Percentiles rank a stretch among this genome's conserved stretches.
Conservation (phyloP, 768 basidiomycete genomes). For the Tricholoma hemisulphureum region DNA sequence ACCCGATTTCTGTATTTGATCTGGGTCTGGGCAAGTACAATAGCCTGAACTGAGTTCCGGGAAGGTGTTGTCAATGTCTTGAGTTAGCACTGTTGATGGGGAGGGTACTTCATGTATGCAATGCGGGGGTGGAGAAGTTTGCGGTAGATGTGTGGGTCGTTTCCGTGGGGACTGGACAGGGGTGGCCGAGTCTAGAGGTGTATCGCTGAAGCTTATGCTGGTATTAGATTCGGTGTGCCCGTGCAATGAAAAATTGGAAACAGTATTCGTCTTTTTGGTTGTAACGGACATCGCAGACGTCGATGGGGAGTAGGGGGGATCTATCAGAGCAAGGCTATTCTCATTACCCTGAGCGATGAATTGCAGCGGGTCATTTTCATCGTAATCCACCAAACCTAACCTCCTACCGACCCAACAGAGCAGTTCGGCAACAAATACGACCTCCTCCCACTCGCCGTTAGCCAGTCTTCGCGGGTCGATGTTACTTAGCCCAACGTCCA, state of each 20-base stretch:
- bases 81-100: conserved; percentile 31
- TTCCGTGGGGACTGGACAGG: conserved; percentile 22
- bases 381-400: conserved; percentile 30
- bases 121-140: conserved; percentile 22
- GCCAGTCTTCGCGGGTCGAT: conserved; percentile 68
- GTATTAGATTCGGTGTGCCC: conserved; percentile 27
- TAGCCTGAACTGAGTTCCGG: not conserved
- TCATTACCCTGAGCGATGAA: not conserved
- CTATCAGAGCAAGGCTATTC: not conserved
- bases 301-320: conserved; percentile 25
- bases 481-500: conserved; percentile 61
- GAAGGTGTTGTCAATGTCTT: conserved; percentile 9
- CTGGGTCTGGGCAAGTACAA: not conserved
- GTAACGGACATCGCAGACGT: conserved; percentile 34
- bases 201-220: conserved; percentile 19
- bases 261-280: conserved; percentile 24
- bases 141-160: conserved; percentile 17
- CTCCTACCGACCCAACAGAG: conserved; percentile 67
- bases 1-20: conserved; percentile 10
- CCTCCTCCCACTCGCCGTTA: conserved; percentile 62
- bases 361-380: conserved; percentile 4
- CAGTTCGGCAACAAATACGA: conserved; percentile 61
- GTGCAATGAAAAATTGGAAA: conserved; percentile 20
- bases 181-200: not conserved
- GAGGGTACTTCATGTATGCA: conserved; percentile 59